A percentile compares a stretch with the other conserved stretches of the same genome.
These are phyloP conservation scores for Phyllosticta paracitricarpa DNA, from an alignment of 2,329 filamentous ascomycete species.

Conservation along the genomic window DNA sequence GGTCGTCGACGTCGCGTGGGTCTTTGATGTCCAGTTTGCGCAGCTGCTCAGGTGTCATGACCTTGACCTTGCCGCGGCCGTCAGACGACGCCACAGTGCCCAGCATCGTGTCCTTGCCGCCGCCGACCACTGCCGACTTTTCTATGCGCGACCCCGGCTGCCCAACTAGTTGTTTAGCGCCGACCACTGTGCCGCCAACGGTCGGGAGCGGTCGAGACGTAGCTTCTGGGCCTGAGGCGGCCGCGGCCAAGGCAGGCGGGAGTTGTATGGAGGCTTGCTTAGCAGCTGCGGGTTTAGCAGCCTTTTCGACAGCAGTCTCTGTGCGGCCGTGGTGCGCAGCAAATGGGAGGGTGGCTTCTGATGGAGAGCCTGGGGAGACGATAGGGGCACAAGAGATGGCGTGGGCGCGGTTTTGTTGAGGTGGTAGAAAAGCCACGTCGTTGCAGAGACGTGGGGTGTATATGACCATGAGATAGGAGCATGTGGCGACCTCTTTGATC, in stretches of 20 bases:
- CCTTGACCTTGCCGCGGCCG: slow-evolving; percentile 44
- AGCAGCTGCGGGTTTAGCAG: not conserved
- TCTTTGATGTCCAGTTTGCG: slow-evolving; percentile 54
- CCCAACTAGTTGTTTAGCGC: slow-evolving; percentile 46
- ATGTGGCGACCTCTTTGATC: slow-evolving; percentile 89
- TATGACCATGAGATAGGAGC: slow-evolving; percentile 86
- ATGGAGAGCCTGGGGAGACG: slow-evolving; percentile 34
- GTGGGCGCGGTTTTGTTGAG: slow-evolving; percentile 66
- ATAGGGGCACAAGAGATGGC: slow-evolving; percentile 68
- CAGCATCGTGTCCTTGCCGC: slow-evolving; percentile 44
- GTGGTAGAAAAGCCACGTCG: slow-evolving; percentile 77
- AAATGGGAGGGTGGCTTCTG: slow-evolving; percentile 44
- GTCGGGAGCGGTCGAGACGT: slow-evolving; percentile 31
- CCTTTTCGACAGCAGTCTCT: not conserved
- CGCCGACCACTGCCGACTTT: slow-evolving; percentile 39
- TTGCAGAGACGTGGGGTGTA: slow-evolving; percentile 81
- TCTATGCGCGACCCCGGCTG: slow-evolving; percentile 47
- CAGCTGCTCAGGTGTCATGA: slow-evolving; percentile 56
- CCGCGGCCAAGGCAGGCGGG: slow-evolving; percentile 16
- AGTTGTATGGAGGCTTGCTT: not conserved
- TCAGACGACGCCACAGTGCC: slow-evolving; percentile 47
- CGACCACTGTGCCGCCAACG: slow-evolving; percentile 50
- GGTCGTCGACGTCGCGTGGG: slow-evolving; percentile 55
- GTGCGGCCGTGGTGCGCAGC: slow-evolving; percentile 10
- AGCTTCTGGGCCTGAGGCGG: slow-evolving; percentile 13